A percentile compares a stretch with the other conserved stretches of the same genome.
Conservation (phyloP, 345 rosid species). For the Jatropha curcas region DNA sequence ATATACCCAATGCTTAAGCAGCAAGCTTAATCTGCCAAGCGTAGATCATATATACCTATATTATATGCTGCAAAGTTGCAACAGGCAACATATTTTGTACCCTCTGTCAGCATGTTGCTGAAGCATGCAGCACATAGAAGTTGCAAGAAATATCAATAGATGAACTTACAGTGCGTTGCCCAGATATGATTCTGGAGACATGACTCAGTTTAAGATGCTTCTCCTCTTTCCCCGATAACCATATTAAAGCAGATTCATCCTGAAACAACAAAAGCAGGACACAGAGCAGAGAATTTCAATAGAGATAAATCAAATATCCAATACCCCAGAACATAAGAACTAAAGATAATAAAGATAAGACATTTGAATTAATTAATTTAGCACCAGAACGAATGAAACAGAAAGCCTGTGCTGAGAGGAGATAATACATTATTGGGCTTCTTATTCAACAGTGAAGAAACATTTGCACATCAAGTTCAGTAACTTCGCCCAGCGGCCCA, state of each 20-base stretch:
- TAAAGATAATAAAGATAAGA: not conserved
- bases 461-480: not conserved
- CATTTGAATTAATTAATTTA: not conserved
- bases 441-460: not conserved
- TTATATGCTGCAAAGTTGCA: not conserved
- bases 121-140: conserved; percentile 4
- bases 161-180: conserved; percentile 20
- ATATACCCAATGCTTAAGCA: not conserved
- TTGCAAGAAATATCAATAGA: conserved; percentile 4
- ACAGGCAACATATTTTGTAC: not conserved
- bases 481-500: not conserved
- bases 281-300: conserved; percentile 1
- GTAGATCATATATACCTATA: not conserved
- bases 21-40: not conserved
- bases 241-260: conserved; percentile 32
- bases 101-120: not conserved
- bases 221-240: conserved; percentile 34
- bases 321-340: not conserved
- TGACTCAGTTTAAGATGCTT: conserved; percentile 28
- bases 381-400: not conserved
- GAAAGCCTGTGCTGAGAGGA: not conserved
- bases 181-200: conserved; percentile 20
- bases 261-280: conserved; percentile 12
- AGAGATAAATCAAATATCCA: not conserved
- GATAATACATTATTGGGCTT: not conserved